Conservation (phyloP, 192 early-diverging fungal genomes). For the Dimargaris cristalligena region DNA sequence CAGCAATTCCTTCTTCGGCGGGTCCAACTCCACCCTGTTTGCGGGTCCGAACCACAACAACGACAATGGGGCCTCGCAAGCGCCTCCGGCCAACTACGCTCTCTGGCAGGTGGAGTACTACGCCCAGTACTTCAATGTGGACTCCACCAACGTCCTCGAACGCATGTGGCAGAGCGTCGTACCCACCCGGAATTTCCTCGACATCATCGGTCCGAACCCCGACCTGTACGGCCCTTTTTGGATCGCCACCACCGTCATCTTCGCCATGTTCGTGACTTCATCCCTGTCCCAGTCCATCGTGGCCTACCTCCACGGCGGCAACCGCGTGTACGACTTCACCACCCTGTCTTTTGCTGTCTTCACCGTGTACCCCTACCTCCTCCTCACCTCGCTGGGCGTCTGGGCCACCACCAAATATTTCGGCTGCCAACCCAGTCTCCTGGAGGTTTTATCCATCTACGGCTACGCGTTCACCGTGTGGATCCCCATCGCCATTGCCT, state of each 20-base stretch:
- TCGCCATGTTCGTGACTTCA: conserved; percentile 85
- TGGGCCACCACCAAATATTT: conserved; percentile 77
- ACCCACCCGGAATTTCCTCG: conserved; percentile 63
- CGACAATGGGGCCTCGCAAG: conserved; percentile 4
- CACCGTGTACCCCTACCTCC: conserved; percentile 69
- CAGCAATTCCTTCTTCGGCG: conserved; percentile 2
- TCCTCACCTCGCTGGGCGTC: conserved; percentile 47
- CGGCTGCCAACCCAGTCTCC: conserved; percentile 59
- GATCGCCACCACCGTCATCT: conserved; percentile 94
- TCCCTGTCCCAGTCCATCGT: conserved; percentile 75
- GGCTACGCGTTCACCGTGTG: conserved; percentile 87
- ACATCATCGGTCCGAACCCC: conserved; percentile 63
- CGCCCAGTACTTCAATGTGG: conserved; percentile 81
- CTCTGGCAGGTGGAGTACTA: conserved; percentile 88
- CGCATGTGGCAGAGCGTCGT: conserved; percentile 47
- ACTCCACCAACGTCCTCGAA: conserved; percentile 62
- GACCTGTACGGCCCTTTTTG: conserved; percentile 98
- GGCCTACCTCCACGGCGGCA: conserved; percentile 34
- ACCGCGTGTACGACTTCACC: conserved; percentile 60
- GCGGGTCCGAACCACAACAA: conserved; percentile 20
- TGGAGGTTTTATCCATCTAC: conserved; percentile 74
- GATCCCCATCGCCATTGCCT: conserved; percentile 80
- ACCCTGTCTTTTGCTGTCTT: conserved; percentile 64
- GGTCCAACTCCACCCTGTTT: not conserved
- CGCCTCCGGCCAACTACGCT: conserved; percentile 21